Percentiles rank a stretch among this genome's conserved stretches.
phyloP scores from a whole-genome alignment of 495 filamentous ascomycete genomes.

The Talaromyces borbonicus region DNA sequence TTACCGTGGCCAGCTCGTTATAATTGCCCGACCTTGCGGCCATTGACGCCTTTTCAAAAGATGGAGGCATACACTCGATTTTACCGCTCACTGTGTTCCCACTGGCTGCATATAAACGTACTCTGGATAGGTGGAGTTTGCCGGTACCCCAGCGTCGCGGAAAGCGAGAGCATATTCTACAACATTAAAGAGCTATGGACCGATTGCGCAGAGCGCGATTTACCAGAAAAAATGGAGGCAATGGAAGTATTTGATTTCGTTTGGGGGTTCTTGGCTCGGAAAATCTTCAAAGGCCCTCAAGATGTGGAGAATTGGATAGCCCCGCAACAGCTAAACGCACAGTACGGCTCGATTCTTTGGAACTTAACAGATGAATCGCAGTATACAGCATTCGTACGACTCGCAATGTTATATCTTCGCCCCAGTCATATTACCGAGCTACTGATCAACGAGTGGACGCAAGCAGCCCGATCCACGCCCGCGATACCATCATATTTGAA shows the following conservation, averaged over 20 bases:
- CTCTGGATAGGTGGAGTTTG: not conserved
- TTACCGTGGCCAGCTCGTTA: too few species aligned
- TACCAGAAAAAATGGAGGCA: not conserved
- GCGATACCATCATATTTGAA: not conserved
- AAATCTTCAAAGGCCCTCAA: not conserved
- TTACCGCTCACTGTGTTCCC: not conserved
- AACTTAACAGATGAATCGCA: not conserved
- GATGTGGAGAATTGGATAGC: not conserved
- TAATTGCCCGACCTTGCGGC: too few species aligned
- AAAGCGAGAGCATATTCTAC: not conserved
- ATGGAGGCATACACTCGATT: not conserved
- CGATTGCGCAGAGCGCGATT: not conserved
- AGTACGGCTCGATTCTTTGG: not conserved
- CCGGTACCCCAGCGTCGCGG: not conserved
- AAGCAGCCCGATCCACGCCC: too few species aligned
- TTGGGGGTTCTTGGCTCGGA: not conserved
- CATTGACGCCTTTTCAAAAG: too few species aligned
- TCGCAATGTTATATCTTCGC: not conserved
- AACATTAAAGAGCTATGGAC: not conserved
- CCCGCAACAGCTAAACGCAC: too few species aligned
- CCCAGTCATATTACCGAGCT: not conserved
- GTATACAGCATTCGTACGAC: not conserved
- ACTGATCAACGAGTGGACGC: not conserved
- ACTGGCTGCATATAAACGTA: not conserved
- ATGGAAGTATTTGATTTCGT: constrained; percentile 1